These are phyloP conservation scores for Penicillium brevicompactum DNA, from an alignment of 2,329 filamentous ascomycete species.

Conservation along the genomic window DNA sequence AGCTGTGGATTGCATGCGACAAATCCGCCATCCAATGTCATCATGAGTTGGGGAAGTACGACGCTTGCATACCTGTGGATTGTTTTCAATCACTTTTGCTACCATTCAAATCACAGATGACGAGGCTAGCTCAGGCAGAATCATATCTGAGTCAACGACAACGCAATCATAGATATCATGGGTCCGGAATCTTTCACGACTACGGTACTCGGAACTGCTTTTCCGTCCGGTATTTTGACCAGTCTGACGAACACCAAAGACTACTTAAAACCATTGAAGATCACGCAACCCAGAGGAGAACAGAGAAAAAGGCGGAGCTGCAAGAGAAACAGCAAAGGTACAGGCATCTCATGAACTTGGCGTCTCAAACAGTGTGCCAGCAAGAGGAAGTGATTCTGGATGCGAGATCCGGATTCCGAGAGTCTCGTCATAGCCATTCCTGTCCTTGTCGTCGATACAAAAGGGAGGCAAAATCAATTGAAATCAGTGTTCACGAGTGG, in stretches of 20 bases:
- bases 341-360: conserved; percentile 24
- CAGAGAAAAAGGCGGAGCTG: conserved; percentile 27
- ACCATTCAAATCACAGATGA: conserved; percentile 24
- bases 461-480: conserved; percentile 39
- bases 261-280: conserved; percentile 43
- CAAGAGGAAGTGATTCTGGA: no score
- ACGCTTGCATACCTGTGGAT: conserved; percentile 46
- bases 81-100: conserved; percentile 24
- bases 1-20: conserved; percentile 63
- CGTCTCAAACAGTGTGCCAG: not conserved
- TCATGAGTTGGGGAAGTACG: conserved; percentile 51
- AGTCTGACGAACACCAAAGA: conserved; percentile 45
- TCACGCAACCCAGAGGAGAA: conserved; percentile 33
- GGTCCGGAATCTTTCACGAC: conserved; percentile 41
- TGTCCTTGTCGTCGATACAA: conserved; percentile 44
- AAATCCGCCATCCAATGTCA: conserved; percentile 43
- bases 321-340: conserved; percentile 31
- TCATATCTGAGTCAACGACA: conserved; percentile 46
- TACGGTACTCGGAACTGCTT: conserved; percentile 46
- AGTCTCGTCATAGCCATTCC: conserved; percentile 4
- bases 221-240: conserved; percentile 51
- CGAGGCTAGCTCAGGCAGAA: conserved; percentile 43
- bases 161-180: conserved; percentile 10
- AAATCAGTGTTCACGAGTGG: conserved; percentile 59
- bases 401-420: no score